These are phyloP conservation scores for Epichloe amarillans DNA, from an alignment of 2,329 filamentous ascomycete genomes.

Conservation along the genomic window DNA sequence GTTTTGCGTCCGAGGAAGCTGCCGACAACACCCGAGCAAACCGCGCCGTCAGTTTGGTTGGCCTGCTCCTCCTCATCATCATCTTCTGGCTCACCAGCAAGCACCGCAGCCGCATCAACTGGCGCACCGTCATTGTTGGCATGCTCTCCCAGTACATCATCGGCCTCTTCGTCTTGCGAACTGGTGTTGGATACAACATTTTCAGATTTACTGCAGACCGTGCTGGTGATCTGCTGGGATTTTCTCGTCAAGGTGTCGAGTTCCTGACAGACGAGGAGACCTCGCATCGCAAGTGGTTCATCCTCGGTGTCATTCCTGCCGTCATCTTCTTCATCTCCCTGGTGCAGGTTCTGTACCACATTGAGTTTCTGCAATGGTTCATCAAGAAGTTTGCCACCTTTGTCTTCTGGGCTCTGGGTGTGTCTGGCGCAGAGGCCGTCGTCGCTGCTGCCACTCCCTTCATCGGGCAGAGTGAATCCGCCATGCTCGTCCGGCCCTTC, in stretches of 20 bases:
- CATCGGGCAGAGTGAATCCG: slow-evolving; percentile 87
- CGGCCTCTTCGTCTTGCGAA: slow-evolving; percentile 77
- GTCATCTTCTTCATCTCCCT: slow-evolving; percentile 94
- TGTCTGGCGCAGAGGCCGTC: slow-evolving; percentile 86
- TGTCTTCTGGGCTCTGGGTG: slow-evolving; percentile 80
- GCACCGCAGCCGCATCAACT: slow-evolving; percentile 49
- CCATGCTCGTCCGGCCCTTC: slow-evolving; percentile 83
- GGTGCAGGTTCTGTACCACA: slow-evolving; percentile 76
- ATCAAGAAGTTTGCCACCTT: slow-evolving; percentile 76
- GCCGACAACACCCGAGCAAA: slow-evolving; percentile 67
- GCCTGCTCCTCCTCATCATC: slow-evolving; percentile 57
- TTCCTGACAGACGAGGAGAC: slow-evolving; percentile 47
- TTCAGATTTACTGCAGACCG: slow-evolving; percentile 77
- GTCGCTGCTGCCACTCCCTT: slow-evolving; percentile 88
- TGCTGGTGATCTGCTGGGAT: slow-evolving; percentile 61
- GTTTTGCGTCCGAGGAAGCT: slow-evolving; percentile 59
- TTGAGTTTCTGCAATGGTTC: slow-evolving; percentile 77
- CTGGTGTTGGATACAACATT: slow-evolving; percentile 71
- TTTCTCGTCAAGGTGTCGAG: slow-evolving; percentile 55
- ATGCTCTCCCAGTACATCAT: slow-evolving; percentile 83
- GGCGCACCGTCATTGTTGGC: slow-evolving; percentile 75
- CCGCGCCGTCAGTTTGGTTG: slow-evolving; percentile 69
- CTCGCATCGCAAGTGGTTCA: slow-evolving; percentile 47
- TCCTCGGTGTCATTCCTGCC: slow-evolving; percentile 68
- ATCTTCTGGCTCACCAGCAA: slow-evolving; percentile 58